These are phyloP conservation scores for Exophiala sideris DNA, from an alignment of 2,329 filamentous ascomycete genomes.

Conservation along the genomic window DNA sequence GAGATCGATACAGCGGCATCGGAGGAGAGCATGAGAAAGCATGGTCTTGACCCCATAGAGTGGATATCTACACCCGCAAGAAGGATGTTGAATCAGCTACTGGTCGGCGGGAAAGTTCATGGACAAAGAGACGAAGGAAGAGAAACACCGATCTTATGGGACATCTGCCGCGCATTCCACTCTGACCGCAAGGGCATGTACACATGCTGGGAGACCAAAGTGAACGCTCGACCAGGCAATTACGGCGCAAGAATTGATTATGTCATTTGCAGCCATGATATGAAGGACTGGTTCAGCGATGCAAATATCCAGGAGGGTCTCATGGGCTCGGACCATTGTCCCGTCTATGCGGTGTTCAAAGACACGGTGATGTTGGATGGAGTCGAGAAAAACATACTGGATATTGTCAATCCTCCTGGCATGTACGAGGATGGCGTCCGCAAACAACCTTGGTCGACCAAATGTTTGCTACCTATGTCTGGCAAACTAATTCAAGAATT, in stretches of 20 bases:
- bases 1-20: conserved; percentile 74
- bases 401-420: conserved; percentile 74
- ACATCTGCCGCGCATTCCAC: conserved; percentile 79
- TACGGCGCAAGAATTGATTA: conserved; percentile 93
- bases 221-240: conserved; percentile 93
- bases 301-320: conserved; percentile 90
- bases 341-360: conserved; percentile 76
- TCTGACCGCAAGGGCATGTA: conserved; percentile 83
- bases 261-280: conserved; percentile 73
- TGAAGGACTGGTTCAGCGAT: conserved; percentile 75
- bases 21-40: conserved; percentile 67
- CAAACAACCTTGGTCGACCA: conserved; percentile 62
- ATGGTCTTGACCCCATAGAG: conserved; percentile 64
- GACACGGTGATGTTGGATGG: conserved; percentile 57
- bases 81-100: conserved; percentile 79
- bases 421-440: conserved; percentile 68
- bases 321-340: conserved; percentile 94
- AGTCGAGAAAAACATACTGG: conserved; percentile 55
- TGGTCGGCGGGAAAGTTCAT: conserved; percentile 67
- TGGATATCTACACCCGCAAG: conserved; percentile 71
- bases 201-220: conserved; percentile 93
- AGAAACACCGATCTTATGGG: conserved; percentile 71
- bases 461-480: conserved; percentile 69
- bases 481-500: conserved; percentile 86
- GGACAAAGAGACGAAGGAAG: conserved; percentile 66